Evolutionary conservation across 179 eudicot genomes (phyloP).

Genomic region (Amaranthus tricolor): DNA sequence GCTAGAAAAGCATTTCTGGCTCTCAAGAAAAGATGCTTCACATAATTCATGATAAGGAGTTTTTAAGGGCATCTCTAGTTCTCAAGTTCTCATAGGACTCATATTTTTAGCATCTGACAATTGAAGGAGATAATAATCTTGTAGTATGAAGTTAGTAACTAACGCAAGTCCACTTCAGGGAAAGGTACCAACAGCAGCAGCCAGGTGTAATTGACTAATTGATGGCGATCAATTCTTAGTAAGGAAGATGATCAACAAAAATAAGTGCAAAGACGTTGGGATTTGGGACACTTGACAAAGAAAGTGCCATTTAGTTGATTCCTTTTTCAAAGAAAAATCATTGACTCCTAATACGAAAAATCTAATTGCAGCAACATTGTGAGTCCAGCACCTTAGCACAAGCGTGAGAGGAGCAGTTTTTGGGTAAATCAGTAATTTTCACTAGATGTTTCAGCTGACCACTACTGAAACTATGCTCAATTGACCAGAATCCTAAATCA

Average conservation of each 20-base stretch:
- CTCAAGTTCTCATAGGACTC: background rate
- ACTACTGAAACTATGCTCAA: background rate
- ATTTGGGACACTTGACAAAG: background rate
- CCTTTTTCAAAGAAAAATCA: background rate
- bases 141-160: background rate
- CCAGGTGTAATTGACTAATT: background rate
- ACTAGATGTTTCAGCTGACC: background rate
- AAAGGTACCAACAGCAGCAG: background rate
- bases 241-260: background rate
- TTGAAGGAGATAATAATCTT: background rate
- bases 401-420: background rate
- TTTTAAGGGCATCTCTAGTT: background rate
- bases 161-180: background rate
- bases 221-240: background rate
- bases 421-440: background rate
- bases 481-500: background rate
- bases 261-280: background rate
- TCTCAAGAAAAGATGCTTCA: background rate
- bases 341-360: background rate
- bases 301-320: background rate
- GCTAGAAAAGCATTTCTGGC: background rate
- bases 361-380: background rate
- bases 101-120: too few relatives aligned
- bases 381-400: background rate
- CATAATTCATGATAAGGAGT: background rate